Percentiles rank a stretch among this genome's conserved stretches.
Evolutionary conservation across 305 asterid genomes (phyloP).

Genomic region (Striga hermonthica): DNA sequence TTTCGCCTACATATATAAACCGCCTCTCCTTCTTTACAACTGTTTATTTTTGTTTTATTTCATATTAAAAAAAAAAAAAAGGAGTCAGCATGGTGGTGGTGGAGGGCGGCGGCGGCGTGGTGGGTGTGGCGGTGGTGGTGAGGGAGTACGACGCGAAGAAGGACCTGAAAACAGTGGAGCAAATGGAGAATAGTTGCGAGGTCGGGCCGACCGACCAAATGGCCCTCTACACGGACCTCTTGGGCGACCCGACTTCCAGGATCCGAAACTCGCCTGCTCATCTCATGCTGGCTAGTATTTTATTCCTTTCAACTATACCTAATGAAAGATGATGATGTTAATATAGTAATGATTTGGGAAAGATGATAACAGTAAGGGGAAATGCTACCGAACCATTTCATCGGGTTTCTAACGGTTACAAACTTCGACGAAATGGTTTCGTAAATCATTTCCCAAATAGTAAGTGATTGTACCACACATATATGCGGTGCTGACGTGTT

Average conservation of each 20-base stretch:
- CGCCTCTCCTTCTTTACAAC: too few species aligned
- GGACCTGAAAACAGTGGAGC: conserved; percentile 51
- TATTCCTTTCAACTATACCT: too few species aligned
- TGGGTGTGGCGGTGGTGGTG: conserved; percentile 49
- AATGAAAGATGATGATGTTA: too few species aligned
- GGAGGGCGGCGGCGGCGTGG: conserved; percentile 38
- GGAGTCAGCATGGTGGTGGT: conserved; percentile 37
- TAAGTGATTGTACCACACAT: too few species aligned
- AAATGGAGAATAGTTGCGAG: conserved; percentile 62
- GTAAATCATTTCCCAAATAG: too few species aligned
- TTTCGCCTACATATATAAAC: too few species aligned
- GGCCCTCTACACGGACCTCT: conserved; percentile 62
- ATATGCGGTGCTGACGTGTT: not conserved
- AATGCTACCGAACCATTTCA: too few species aligned
- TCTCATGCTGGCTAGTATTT: conserved; percentile 63
- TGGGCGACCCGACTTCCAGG: conserved; percentile 82
- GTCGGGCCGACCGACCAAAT: conserved; percentile 63
- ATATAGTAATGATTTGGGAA: too few species aligned
- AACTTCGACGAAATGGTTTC: too few species aligned
- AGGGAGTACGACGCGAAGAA: conserved; percentile 53
- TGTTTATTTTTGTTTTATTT: conserved; percentile 32
- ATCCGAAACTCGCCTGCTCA: conserved; percentile 70
- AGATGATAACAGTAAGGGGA: not conserved
- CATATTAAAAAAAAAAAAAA: not conserved
- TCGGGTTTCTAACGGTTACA: too few species aligned